Base-by-base conservation (phyloP, 1,284 basidiomycete species). In the Trichosporon sp. region DNA sequence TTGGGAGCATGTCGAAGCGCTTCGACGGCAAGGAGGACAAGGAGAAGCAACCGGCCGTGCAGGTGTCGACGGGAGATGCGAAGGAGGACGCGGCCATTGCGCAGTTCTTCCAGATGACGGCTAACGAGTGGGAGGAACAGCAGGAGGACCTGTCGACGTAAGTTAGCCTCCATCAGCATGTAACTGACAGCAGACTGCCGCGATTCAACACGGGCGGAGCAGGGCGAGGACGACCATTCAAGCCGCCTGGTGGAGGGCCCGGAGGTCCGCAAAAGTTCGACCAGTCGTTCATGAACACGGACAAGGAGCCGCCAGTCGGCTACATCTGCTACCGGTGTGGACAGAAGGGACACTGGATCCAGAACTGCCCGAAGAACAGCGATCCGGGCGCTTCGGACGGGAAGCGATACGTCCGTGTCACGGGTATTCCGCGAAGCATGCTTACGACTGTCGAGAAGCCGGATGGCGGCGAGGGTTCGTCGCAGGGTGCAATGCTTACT, bases 301-400 rank as follows among this genome's bases (percentile, higher is more conserved):
- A 79, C 65, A 76, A 75, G 60, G 78, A 79, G 60, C 76, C 75
- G 9, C 94, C 94, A 19, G 85, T 90, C 4, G 96, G 95, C 62
- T 99, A 99, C 82, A 94, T 99, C n/a, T 99, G 96, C 78, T 98
- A 98, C 80, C 88, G 96, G 40, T 99, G 96, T 81, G 95, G 95
- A 46, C 90, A 96, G 81, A 96, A 97, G 86, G 94, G 94, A 31
- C 96, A 99, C 76, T 99, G 96, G 96, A 99, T 99, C 70, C 95
- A 99, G 78, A 92, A 96, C 70, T 99, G 96, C 76, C 96, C 96
- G 0, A 96, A 93, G 3, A 98, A 98, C 77, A 93, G 91, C 71
- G 92, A 99, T 78, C 89, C 91, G 36, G 92, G 95, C 34, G 96
- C 89, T 70, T 92, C 96, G 79, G 91, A 98, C 73, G 85, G 91